Evolutionary conservation across 2,329 filamentous ascomycete species (phyloP).

Genomic region (Xylaria sp.): DNA sequence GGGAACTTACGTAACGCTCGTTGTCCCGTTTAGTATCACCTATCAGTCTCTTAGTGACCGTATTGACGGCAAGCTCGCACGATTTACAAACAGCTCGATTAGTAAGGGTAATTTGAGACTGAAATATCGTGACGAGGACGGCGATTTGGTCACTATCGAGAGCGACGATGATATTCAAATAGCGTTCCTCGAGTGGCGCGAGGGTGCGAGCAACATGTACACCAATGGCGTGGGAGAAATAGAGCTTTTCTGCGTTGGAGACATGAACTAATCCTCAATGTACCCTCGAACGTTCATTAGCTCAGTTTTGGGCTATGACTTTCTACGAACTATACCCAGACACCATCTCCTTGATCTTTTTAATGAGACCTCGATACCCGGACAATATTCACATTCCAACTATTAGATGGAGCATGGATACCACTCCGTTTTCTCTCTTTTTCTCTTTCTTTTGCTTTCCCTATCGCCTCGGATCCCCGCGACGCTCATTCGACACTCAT

Average conservation of each 20-base stretch:
- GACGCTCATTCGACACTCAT: slow-evolving; percentile 44
- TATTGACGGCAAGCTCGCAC: slow-evolving; percentile 92
- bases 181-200: slow-evolving; percentile 93
- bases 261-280: slow-evolving; percentile 46
- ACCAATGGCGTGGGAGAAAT: slow-evolving; percentile 86
- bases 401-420: slow-evolving; percentile 45
- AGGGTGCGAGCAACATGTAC: slow-evolving; percentile 68
- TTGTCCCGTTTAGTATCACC: slow-evolving; percentile 93
- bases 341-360: slow-evolving; percentile 27
- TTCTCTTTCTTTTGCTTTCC: neutral
- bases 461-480: slow-evolving; percentile 28
- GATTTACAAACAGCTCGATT: slow-evolving; percentile 86
- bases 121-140: slow-evolving; percentile 91
- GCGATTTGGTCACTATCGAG: slow-evolving; percentile 91
- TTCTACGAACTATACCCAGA: slow-evolving; percentile 34
- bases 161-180: slow-evolving; percentile 97
- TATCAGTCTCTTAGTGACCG: slow-evolving; percentile 94
- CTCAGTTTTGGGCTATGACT: slow-evolving; percentile 10
- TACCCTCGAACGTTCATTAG: slow-evolving; percentile 10
- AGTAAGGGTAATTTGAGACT: slow-evolving; percentile 84
- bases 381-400: slow-evolving; percentile 22
- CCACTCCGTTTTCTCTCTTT: slow-evolving; percentile 34
- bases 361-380: slow-evolving; percentile 24
- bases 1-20: slow-evolving; percentile 92
- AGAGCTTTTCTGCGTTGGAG: slow-evolving; percentile 81